Evolutionary conservation across 805 yeast species (phyloP), one percentile per base, ranked within the genome.

Genomic region (Spathaspora gorwiae): DNA sequence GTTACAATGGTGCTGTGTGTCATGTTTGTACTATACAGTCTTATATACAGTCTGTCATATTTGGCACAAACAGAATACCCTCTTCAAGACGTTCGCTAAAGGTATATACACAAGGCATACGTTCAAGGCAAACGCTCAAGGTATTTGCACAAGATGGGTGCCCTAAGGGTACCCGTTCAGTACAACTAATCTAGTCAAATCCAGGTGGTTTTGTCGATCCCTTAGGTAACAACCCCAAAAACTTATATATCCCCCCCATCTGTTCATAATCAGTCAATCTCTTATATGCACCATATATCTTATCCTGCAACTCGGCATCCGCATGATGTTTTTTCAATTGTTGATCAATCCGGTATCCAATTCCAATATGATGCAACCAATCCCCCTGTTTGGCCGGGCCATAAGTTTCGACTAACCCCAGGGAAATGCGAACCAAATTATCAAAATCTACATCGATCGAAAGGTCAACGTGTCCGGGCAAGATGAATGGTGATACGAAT

Each of bases 361-460:
- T 79, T 0, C 96, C 96, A 73, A 87, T 66, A 34, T 75, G 73
- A 53, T 84, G 84, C 15, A 88, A 70, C 82, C 89, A 88, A 56
- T 84, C 87, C 6, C 89, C 92, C 57, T 88, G 96, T 36, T 81
- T 81, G 1, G 73, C 75, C 1, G 89, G 86, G 0, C 88, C 90
- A 47, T 68, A 70, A 48, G 42, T 70, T 13, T 47, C 34, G 15
- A 48, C 42, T 2, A 42, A 40, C 13, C 43, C 45, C 12, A 30
- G 24, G 7, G 32, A 45, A 7, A 30, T 8, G 3, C 30, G 35
- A 24, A 48, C 35, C 43, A 88, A 61, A 24, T 84, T 83, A 27
- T 71, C 75, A 59, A 88, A 88, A 60, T 88, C 96, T 10, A 88
- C 96, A 58, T 88, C 95, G 0, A 84, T 83, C 0, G 95, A 85